Base-by-base conservation (phyloP, 495 filamentous ascomycete species). In the Aspergillus diversus region DNA sequence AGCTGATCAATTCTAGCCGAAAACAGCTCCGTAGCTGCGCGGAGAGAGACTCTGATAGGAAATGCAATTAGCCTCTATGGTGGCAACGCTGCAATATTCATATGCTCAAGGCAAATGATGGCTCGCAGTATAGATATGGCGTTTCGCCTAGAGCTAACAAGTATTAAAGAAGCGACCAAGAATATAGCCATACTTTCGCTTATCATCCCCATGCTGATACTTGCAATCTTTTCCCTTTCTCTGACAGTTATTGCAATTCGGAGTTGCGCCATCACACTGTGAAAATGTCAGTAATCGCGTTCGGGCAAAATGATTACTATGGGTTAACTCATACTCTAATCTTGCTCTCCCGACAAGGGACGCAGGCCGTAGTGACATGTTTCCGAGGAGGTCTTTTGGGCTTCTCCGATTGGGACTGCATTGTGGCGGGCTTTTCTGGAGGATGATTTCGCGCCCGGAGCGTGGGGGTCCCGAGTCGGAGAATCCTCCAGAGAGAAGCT, bases 291-390 rank as follows among this genome's bases (percentile, higher is more conserved):
- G 57, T 35, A 12, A 34, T 11, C 16, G n/a, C 11, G n/a, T 50
- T 27, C 16, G n/a, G 11, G 7, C 5, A 27, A 21, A 7, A 9
- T 5, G 47, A 21, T 17, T 50, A 11, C 47, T 7, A 27, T 5
- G 64, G 61, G 68, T 72, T 33, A 13, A 39, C 17, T 47, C 73
- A 57, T 75, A 81, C 80, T 61, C 77, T 74, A 43, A 82, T 80
- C 48, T 82, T 82, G 52, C 80, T 82, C 68, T 82, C 80, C 11
- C 80, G 77, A 67, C 80, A 82, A 17, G 79, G 77, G 17, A 80
- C 78, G 63, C 80, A 82, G 13, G 80, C 80, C 1, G 80, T 82
- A 0, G 80, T 82, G 55, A 82, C 75, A 68, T 82, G 80, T 52
- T 75, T 81, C 33, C 75, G 74, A 13, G 74, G 77, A 8, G 71